Conservation (phyloP, 2,329 filamentous ascomycete genomes). For the Myriosclerotinia scirpicola region DNA sequence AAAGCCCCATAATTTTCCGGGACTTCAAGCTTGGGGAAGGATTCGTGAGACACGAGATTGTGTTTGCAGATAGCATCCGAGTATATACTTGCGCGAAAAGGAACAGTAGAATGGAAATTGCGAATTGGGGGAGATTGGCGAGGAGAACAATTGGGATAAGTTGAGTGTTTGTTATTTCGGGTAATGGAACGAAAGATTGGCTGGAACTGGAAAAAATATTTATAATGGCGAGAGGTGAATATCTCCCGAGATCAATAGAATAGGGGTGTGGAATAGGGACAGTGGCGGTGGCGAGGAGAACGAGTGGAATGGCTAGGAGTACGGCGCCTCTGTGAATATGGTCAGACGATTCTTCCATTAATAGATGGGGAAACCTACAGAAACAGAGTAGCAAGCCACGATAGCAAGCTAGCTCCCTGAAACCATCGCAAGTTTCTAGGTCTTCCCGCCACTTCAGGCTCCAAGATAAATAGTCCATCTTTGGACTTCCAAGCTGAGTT, state of each 20-base stretch:
- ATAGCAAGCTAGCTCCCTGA: conserved; percentile 26
- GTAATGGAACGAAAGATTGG: background rate
- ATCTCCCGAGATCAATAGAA: background rate
- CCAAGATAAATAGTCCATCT: conserved; percentile 13
- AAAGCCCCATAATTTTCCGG: conserved; percentile 6
- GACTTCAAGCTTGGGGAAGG: background rate
- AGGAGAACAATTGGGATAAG: conserved; percentile 38
- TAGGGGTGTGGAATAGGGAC: conserved; percentile 5
- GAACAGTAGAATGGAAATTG: conserved; percentile 50
- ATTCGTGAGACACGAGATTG: conserved; percentile 41
- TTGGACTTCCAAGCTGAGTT: conserved; percentile 28
- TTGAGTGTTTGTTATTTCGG: conserved; percentile 18
- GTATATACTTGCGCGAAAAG: conserved; percentile 49
- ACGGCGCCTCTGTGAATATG: background rate
- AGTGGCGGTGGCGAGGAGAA: conserved; percentile 21
- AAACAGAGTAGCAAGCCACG: conserved; percentile 27
- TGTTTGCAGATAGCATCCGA: conserved; percentile 47
- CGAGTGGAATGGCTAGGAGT: conserved; percentile 1
- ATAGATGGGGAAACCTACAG: background rate
- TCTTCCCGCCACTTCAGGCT: conserved; percentile 6
- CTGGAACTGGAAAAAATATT: conserved; percentile 15
- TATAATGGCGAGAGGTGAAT: conserved; percentile 6
- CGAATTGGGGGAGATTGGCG: conserved; percentile 49
- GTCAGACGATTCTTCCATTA: background rate
- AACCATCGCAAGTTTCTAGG: conserved; percentile 27